Conservation (phyloP, 768 basidiomycete genomes). For the Leccinum boreale region DNA sequence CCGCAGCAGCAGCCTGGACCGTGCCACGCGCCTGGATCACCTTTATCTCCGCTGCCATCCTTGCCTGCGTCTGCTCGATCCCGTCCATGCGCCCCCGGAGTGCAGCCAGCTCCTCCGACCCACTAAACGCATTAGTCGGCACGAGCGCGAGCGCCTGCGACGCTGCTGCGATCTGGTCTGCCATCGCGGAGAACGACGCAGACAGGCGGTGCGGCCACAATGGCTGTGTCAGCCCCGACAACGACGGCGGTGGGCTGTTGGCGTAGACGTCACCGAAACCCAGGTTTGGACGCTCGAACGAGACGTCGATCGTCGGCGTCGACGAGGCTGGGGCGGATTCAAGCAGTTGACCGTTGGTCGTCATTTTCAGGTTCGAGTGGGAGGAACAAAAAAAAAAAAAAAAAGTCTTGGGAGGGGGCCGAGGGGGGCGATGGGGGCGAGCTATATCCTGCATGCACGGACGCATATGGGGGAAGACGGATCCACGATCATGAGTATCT, state of each 20-base stretch:
- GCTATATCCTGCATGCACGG: background rate
- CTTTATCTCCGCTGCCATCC: constrained; percentile 32
- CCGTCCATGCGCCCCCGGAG: constrained; percentile 28
- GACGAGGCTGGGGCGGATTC: constrained; percentile 8
- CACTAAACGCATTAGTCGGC: constrained; percentile 21
- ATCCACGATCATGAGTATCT: constrained; percentile 3
- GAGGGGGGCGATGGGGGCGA: background rate
- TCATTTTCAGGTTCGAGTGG: background rate
- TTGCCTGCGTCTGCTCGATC: constrained; percentile 34
- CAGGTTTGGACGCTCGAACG: constrained; percentile 6
- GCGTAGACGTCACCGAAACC: background rate
- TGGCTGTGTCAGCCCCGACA: background rate
- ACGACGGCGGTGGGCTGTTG: background rate
- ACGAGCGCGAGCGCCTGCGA: constrained; percentile 35
- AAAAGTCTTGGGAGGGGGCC: background rate
- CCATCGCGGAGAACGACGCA: constrained; percentile 38
- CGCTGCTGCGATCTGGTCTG: constrained; percentile 39
- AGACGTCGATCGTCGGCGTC: constrained; percentile 19
- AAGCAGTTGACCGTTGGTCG: background rate
- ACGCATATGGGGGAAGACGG: background rate
- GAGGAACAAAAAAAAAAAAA: too few relatives aligned
- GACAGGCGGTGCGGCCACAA: constrained; percentile 36
- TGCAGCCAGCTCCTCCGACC: constrained; percentile 15
- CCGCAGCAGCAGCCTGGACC: too few relatives aligned
- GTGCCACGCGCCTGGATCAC: constrained; percentile 18